Conservation (phyloP, 78 protist genomes). For the Pigoraptor vietnamica region DNA sequence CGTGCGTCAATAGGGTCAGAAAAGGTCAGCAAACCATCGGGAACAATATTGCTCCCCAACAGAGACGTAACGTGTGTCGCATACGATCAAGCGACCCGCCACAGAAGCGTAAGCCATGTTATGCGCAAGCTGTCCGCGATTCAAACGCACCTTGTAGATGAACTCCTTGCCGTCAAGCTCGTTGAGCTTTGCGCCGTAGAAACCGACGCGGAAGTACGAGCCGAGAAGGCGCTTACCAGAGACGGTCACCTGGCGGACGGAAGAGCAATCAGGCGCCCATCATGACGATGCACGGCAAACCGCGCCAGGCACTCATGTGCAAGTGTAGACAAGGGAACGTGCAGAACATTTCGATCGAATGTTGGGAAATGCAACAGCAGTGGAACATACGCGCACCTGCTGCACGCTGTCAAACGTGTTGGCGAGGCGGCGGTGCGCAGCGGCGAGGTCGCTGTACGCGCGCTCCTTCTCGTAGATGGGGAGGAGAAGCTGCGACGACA, state of each 20-base stretch:
- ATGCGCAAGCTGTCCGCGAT: too few relatives aligned
- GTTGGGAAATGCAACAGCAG: too few relatives aligned
- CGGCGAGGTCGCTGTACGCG: neutral
- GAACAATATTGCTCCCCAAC: too few relatives aligned
- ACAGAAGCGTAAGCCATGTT: too few relatives aligned
- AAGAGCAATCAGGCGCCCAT: neutral
- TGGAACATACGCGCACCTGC: neutral
- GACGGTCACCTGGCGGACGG: neutral
- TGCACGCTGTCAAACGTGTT: neutral
- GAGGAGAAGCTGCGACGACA: neutral
- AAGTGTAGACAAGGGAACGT: too few relatives aligned
- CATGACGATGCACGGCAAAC: too few relatives aligned
- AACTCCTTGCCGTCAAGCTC: conserved; percentile 10
- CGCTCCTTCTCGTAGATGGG: conserved; percentile 23
- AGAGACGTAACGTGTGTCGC: too few relatives aligned
- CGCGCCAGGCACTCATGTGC: too few relatives aligned
- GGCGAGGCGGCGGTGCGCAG: neutral
- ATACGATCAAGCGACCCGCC: too few relatives aligned
- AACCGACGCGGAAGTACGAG: conserved; percentile 24
- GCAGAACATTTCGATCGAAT: too few relatives aligned
- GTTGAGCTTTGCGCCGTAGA: neutral
- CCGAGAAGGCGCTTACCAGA: conserved; percentile 9
- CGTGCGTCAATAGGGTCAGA: too few relatives aligned
- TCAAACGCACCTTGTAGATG: conserved; percentile 15
- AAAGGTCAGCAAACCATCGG: too few relatives aligned